Evolutionary conservation across 2,329 filamentous ascomycete species (phyloP).

Genomic region (Ceratocystis colombiana): DNA sequence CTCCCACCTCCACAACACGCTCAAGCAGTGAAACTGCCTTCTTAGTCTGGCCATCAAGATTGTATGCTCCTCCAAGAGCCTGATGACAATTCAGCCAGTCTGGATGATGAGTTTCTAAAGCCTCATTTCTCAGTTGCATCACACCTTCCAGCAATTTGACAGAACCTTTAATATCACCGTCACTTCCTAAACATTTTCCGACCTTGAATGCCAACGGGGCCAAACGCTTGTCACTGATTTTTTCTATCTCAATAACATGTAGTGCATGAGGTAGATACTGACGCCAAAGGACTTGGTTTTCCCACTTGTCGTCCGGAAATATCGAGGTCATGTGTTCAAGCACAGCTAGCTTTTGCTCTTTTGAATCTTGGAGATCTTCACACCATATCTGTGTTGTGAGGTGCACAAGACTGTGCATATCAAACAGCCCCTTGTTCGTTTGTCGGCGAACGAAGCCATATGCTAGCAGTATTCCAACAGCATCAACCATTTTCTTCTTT

Average conservation of each 20-base stretch:
- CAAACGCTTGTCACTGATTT: accelerated
- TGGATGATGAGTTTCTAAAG: no score
- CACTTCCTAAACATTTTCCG: accelerated
- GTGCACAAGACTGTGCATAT: background rate
- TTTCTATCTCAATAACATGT: background rate
- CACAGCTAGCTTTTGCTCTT: background rate
- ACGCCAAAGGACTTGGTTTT: background rate
- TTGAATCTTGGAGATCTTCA: background rate
- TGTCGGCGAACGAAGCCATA: background rate
- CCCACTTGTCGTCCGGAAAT: background rate
- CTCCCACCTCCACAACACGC: no score
- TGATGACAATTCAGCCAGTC: no score
- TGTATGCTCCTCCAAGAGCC: no score
- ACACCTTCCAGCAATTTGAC: background rate
- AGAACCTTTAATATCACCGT: background rate
- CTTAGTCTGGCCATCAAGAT: no score
- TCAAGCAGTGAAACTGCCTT: no score
- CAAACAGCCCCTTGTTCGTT: background rate
- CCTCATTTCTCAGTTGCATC: background rate
- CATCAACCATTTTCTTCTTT: background rate
- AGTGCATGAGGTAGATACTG: background rate
- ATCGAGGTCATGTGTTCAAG: background rate
- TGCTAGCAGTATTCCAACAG: background rate
- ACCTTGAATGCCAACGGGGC: background rate
- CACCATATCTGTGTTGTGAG: background rate